Evolutionary conservation across 1,284 basidiomycete genomes (phyloP).

Genomic region (Sporisorium iseilematis-ciliati): DNA sequence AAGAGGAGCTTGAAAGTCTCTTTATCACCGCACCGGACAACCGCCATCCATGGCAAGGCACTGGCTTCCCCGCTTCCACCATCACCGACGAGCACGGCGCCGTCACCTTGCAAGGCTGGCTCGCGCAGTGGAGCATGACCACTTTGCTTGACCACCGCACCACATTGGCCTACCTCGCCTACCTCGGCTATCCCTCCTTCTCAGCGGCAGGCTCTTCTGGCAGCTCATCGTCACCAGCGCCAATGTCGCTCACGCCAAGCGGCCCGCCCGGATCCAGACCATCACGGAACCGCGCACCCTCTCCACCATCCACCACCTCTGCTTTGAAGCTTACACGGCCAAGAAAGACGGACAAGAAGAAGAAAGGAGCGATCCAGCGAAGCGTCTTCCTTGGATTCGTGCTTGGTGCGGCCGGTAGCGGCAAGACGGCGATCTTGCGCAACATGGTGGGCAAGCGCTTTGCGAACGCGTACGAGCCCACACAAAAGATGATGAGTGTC

Average conservation of each 20-base stretch:
- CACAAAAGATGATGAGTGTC: slow-evolving; percentile 87
- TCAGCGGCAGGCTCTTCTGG: slow-evolving; percentile 40
- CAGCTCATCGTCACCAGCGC: slow-evolving; percentile 24
- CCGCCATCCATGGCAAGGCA: slow-evolving; percentile 63
- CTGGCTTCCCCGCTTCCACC: slow-evolving; percentile 77
- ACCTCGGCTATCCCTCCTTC: slow-evolving; percentile 81
- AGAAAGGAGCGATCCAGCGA: slow-evolving; percentile 71
- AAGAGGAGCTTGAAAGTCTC: slow-evolving; percentile 85
- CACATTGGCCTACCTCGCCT: slow-evolving; percentile 94
- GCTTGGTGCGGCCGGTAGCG: slow-evolving; percentile 93
- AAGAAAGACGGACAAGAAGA: slow-evolving; percentile 82
- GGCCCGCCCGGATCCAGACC: slow-evolving; percentile 40
- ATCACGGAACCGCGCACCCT: slow-evolving; percentile 42
- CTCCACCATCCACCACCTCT: slow-evolving; percentile 54
- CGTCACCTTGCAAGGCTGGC: slow-evolving; percentile 95
- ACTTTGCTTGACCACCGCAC: slow-evolving; percentile 91
- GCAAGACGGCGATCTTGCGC: slow-evolving; percentile 88
- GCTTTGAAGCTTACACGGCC: slow-evolving; percentile 64
- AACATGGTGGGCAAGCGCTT: slow-evolving; percentile 84
- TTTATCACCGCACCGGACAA: slow-evolving; percentile 89
- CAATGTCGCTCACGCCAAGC: slow-evolving; percentile 33
- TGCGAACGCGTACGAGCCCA: slow-evolving; percentile 79
- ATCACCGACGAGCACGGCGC: slow-evolving; percentile 88
- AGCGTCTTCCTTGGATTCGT: slow-evolving; percentile 78
- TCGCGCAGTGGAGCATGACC: slow-evolving; percentile 99